Base-by-base conservation (phyloP, 768 basidiomycete species). In the Grammothele lineata region DNA sequence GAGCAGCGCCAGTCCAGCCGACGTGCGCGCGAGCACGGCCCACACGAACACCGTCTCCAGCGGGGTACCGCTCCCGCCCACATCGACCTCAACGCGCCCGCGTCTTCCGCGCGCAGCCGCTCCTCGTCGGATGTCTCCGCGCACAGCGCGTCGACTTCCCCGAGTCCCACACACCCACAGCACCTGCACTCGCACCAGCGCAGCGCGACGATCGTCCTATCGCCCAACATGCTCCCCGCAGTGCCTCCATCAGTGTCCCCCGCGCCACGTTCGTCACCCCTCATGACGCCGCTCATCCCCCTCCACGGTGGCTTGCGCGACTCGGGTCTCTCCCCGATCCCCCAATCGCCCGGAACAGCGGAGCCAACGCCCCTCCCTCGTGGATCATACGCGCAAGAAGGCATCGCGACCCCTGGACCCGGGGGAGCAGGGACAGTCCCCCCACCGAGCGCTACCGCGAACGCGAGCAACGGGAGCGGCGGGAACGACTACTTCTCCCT, bases 181-280 rank as follows among this genome's bases (percentile, higher is more conserved):
- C 7, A 30, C 27, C 27, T 7, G 7, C 15, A 19, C n/a, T n/a
- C 18, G 15, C 15, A 19, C 19, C 48, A 46, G n/a, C 56, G 48
- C 40, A 64, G 51, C 55, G 70, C 66, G 36, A 74, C 78, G 0
- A 74, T 92, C 34, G 65, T 87, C 7, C 76, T 67, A 15, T 76
- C 91, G 1, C 70, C 83, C 0, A 80, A 75, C 26, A 83, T 88
- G 75, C 67, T 82, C 10, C 84, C 82, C 4, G 85, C 82, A 2
- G 61, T 82, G 5, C 58, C 78, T n/a, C 81, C 83, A 3, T 57
- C 67, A 9, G 65, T 73, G 10, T 66, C 75, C 3, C 61, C 72
- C 4, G 61, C 73, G 2, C 59, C 69, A 32, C 68, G 73, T 39
- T 59, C 76, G 3, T 79, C 80, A 2, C 81, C 84, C 8, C 67